phyloP scores from a whole-genome alignment of 1,284 basidiomycete genomes.

The Volvariella volvacea region DNA sequence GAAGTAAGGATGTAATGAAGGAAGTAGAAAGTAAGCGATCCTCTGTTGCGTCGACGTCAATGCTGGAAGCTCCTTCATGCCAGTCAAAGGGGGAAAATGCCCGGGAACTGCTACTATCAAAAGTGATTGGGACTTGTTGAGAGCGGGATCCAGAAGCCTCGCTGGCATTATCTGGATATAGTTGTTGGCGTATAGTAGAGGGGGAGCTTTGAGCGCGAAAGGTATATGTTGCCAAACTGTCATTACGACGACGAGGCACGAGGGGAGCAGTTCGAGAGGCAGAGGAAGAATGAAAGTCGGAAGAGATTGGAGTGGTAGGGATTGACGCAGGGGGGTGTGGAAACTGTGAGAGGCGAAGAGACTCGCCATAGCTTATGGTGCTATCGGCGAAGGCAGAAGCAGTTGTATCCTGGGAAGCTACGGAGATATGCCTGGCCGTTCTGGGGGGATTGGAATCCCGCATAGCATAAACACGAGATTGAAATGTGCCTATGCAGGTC shows the following conservation, averaged over 20 bases:
- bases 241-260: constrained; percentile 6
- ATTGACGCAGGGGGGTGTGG: constrained; percentile 32
- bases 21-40: constrained; percentile 52
- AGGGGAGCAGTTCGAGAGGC: constrained; percentile 5
- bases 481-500: too few relatives aligned
- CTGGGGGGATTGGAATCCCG: background rate
- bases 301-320: constrained; percentile 24
- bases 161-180: constrained; percentile 9
- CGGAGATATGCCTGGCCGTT: constrained; percentile 25
- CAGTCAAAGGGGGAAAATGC: constrained; percentile 40
- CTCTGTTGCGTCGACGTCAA: constrained; percentile 48
- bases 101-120: constrained; percentile 15
- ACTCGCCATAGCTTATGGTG: constrained; percentile 41
- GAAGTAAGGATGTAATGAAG: constrained; percentile 54
- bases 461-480: background rate
- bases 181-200: constrained; percentile 6
- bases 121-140: constrained; percentile 4
- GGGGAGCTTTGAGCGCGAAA: constrained; percentile 7
- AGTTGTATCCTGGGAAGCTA: constrained; percentile 37
- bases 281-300: constrained; percentile 18
- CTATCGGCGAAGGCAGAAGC: constrained; percentile 50
- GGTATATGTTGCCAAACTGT: constrained; percentile 9
- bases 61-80: constrained; percentile 56
- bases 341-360: constrained; percentile 33
- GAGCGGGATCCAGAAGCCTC: constrained; percentile 10